Conservation (phyloP, 2,329 filamentous ascomycete genomes). For the Blastomyces parvus region DNA sequence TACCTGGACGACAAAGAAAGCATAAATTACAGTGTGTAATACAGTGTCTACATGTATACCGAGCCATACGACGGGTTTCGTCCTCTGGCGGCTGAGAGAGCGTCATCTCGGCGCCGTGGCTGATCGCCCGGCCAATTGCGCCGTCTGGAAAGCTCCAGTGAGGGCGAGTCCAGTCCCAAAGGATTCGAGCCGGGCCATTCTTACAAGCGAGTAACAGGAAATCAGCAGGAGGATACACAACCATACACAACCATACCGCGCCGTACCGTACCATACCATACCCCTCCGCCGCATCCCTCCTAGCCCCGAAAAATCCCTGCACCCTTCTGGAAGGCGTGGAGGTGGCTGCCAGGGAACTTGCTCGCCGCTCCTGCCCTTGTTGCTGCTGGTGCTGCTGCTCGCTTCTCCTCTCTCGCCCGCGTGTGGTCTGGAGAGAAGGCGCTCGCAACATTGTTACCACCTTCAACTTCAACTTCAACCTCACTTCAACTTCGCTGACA, state of each 20-base stretch:
- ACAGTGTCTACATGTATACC: too few relatives aligned
- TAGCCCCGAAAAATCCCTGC: background rate
- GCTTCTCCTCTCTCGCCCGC: too few relatives aligned
- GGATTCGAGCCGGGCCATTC: background rate
- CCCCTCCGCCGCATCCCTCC: background rate
- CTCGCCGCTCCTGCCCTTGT: background rate
- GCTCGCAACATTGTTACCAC: too few relatives aligned
- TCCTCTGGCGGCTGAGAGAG: background rate
- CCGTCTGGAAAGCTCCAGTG: background rate
- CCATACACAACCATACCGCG: background rate
- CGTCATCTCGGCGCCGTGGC: background rate
- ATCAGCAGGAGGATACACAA: background rate
- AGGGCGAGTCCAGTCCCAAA: background rate
- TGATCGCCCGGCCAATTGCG: background rate
- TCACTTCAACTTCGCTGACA: too few relatives aligned
- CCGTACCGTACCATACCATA: background rate
- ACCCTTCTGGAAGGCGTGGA: constrained; percentile 5
- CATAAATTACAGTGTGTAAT: too few relatives aligned
- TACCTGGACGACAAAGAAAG: too few relatives aligned
- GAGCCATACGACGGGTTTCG: too few relatives aligned
- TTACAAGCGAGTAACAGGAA: too few relatives aligned
- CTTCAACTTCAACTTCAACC: too few relatives aligned
- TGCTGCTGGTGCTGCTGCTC: too few relatives aligned
- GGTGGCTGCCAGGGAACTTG: too few relatives aligned
- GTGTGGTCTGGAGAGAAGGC: too few relatives aligned